Evolutionary conservation across 2,329 filamentous ascomycete genomes (phyloP), one percentile per base, ranked within the genome.

Genomic region (Hortaea sp.): DNA sequence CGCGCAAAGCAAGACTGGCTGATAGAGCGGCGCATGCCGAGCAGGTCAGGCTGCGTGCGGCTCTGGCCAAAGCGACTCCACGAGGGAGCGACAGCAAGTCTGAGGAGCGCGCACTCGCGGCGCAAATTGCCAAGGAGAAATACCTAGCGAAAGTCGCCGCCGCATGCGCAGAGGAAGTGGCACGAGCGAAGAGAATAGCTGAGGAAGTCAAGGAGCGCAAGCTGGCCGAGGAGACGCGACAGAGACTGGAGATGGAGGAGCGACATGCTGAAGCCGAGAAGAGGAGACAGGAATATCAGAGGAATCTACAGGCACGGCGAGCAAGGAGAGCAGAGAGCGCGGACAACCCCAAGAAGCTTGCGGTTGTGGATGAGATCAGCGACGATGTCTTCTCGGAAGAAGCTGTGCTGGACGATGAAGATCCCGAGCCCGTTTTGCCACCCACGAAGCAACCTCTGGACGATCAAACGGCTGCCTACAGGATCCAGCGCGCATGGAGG

Each of bases 121-220:
- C 85, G 5, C 81, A 88, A 51, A 77, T 87, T 53, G 83, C 85
- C 1, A 77, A 87, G 48, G 84, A 90, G 68, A 84, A 84, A 56
- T 87, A 89, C 56, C 68, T 92, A 12, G 85, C 84, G 6, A 85
- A 89, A 63, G 88, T 90, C 39, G 84, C 86, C 4, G 84, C 85
- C 42, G 76, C 79, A 49, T 90, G 86, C 60, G 86, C 86, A 13
- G 85, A 88, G 64, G 86, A 92, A 62, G 86, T 92, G 11, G 81
- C 84, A 61, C 77, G 85, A 53, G 85, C 85, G 44, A 90, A 90
- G 70, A 82, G 84, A 43, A 75, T 89, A n/a, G 85, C 85, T 10
- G 85, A 88, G 63, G 81, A 77, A 48, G 88, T 85, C 71, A 88
- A 87, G 66, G 83, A 86, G 67, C 83, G 84, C 63, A 80, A 86